phyloP scores from a whole-genome alignment of 2,329 filamentous ascomycete genomes.

The Penicillium sp. region DNA sequence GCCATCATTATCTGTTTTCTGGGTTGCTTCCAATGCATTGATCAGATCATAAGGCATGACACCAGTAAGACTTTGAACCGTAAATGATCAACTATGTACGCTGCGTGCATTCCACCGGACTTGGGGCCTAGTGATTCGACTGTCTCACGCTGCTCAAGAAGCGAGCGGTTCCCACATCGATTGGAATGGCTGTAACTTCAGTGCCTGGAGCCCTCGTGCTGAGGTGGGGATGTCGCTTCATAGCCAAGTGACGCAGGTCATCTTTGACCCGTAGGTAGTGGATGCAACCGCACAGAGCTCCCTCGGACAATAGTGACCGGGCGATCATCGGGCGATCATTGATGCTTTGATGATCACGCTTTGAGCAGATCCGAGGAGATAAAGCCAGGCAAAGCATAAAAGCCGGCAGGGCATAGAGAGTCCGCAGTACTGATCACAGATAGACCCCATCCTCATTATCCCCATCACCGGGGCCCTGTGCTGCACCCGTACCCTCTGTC shows the following conservation, averaged over 20 bases:
- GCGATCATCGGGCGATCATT: too few relatives aligned
- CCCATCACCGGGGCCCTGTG: slow-evolving; percentile 5
- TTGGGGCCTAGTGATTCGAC: neutral
- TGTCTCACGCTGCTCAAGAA: neutral
- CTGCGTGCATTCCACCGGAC: neutral
- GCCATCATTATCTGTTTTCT: slow-evolving; percentile 7
- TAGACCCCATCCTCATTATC: slow-evolving; percentile 33
- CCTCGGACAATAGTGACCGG: neutral
- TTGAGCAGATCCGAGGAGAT: neutral
- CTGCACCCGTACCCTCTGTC: slow-evolving; percentile 1
- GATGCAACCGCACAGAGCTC: neutral
- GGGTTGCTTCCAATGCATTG: slow-evolving; percentile 1
- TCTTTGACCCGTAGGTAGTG: slow-evolving; percentile 1
- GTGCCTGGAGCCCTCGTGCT: neutral
- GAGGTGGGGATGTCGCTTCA: neutral
- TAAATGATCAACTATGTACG: neutral
- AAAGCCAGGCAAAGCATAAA: neutral
- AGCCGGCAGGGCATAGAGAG: neutral
- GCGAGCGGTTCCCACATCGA: neutral
- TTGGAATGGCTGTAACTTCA: neutral
- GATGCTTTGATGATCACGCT: neutral
- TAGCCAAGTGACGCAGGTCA: slow-evolving; percentile 1
- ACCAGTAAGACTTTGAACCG: neutral
- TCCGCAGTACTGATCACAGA: slow-evolving; percentile 24
- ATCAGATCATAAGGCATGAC: slow-evolving; percentile 5